Base-by-base conservation (phyloP, 768 basidiomycete genomes). In the Boletus pseudopeckii region DNA sequence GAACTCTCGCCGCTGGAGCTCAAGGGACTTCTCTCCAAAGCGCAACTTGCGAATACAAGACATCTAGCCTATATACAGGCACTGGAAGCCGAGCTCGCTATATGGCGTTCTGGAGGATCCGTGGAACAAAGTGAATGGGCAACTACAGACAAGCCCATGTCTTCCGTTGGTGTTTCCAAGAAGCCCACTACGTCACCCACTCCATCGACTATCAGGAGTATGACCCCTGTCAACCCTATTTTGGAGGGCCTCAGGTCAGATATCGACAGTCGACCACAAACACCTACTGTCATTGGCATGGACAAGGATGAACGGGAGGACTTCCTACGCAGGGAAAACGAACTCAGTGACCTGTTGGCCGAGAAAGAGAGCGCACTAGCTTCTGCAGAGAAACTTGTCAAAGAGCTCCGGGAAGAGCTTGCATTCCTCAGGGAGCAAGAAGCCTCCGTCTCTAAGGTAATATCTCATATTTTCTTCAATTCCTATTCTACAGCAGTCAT, bases 251-350 rank as follows among this genome's bases (percentile, higher is more conserved):
- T 93, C 48, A 77, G 86, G 47, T 74, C 77, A 2, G 91, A 90
- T 37, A 66, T 88, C 37, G 86, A 89, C 53, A 92, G 89, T 65
- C 77, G 97, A 52, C 94, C 96, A 24, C 89, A 91, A 67, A 98
- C 97, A 15, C 97, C 96, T 14, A 91, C 90, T 7, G 88, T 88
- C 39, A 79, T 89, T 50, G 85, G 86, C 20, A 69, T 98, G 60
- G 95, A 97, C 59, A 93, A 94, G 76, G 97, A 98, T 64, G 97
- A 99, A 74, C 77, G 95, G 54, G 97, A 99, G 60, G 97, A 98
- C 48, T 99, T 98, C 80, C 73, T 99, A 72, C 85, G 84, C 68
- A 74, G 97, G 56, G 97, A 99, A 80, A 98, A 98, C 62, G 97
- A 99, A 71, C 78, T 99, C 51, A 95, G 86, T 56, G 97, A 99